Percentiles rank a stretch among this genome's conserved stretches.
Evolutionary conservation across 768 basidiomycete genomes (phyloP).

Genomic region (Lactarius deliciosus): DNA sequence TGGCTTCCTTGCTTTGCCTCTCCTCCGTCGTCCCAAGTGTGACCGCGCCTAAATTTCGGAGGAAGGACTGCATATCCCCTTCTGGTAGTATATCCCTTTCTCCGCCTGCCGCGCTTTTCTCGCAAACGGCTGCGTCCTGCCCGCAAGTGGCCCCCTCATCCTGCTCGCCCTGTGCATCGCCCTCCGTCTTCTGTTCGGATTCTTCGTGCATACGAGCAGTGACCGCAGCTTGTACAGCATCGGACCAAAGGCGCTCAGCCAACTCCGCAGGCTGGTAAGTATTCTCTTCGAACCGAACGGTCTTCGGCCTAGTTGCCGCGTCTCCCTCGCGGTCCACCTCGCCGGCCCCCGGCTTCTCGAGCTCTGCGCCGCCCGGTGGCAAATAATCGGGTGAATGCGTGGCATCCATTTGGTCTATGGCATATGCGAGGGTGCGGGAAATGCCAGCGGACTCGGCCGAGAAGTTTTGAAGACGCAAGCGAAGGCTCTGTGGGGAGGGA

Average conservation of each 20-base stretch:
- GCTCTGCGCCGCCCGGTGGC: background rate
- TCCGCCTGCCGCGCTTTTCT: background rate
- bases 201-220: background rate
- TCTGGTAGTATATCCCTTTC: background rate
- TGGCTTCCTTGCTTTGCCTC: background rate
- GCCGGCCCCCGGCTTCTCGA: background rate
- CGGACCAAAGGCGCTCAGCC: background rate
- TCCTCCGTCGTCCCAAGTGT: background rate
- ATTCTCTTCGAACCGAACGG: background rate
- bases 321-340: background rate
- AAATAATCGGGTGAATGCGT: constrained; percentile 32
- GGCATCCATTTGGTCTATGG: constrained; percentile 41
- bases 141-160: background rate
- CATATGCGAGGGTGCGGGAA: constrained; percentile 18
- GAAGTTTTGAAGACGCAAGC: background rate
- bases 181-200: background rate
- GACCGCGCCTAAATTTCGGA: background rate
- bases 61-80: background rate
- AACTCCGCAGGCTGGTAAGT: background rate
- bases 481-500: background rate
- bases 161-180: background rate
- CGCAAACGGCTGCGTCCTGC: background rate
- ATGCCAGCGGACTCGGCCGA: background rate
- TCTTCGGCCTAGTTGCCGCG: background rate
- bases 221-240: background rate